Evolutionary conservation across 768 basidiomycete genomes (phyloP).

Genomic region (Cystobasidium tubakii): DNA sequence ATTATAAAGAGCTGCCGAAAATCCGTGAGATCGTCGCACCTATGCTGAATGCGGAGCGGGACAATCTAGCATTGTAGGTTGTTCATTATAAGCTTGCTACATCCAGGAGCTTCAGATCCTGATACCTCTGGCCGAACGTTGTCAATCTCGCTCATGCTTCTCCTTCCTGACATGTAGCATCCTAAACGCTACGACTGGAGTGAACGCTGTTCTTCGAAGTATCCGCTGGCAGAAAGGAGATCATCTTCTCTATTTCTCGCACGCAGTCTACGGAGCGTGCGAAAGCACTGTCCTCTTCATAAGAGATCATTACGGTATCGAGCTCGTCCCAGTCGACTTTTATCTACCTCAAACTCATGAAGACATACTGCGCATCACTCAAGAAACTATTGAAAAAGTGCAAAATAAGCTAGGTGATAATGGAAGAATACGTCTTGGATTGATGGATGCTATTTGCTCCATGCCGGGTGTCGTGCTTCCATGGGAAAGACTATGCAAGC

Average conservation of each 20-base stretch:
- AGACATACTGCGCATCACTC: constrained; percentile 13
- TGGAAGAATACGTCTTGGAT: constrained; percentile 45
- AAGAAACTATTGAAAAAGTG: constrained; percentile 21
- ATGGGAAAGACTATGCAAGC: constrained; percentile 48
- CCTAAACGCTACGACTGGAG: constrained; percentile 40
- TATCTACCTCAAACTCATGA: constrained; percentile 40
- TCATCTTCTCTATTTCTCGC: constrained; percentile 38
- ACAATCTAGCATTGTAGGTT: constrained; percentile 40
- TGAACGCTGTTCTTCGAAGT: constrained; percentile 37
- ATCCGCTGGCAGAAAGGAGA: constrained; percentile 42
- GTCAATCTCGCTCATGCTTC: background rate
- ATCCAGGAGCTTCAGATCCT: no score
- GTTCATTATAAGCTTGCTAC: background rate
- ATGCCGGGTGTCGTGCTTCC: constrained; percentile 48
- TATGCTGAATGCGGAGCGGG: constrained; percentile 38
- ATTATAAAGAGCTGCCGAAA: constrained; percentile 15
- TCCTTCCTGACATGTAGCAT: constrained; percentile 18
- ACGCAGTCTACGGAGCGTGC: constrained; percentile 41
- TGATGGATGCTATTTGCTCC: constrained; percentile 49
- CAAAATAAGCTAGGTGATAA: constrained; percentile 23
- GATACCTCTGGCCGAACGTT: no score
- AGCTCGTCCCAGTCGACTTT: constrained; percentile 38
- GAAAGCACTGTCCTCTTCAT: constrained; percentile 34
- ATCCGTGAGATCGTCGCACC: constrained; percentile 29
- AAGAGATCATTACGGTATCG: constrained; percentile 37